These are phyloP conservation scores for Skeletonema menzelii DNA, from an alignment of 108 stramenopile species.

Conservation along the genomic window DNA sequence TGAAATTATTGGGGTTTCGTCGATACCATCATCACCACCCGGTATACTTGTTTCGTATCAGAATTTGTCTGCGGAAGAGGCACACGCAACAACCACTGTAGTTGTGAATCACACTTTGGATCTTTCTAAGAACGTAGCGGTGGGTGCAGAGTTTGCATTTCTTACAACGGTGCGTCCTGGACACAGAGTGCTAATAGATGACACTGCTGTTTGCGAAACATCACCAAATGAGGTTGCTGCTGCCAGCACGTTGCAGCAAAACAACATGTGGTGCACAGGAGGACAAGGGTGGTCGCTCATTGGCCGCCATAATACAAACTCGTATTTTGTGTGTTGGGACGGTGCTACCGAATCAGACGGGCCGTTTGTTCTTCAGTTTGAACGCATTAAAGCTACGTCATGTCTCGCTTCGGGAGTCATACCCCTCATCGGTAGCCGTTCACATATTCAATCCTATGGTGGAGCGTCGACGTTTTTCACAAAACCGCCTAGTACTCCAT, in stretches of 20 bases:
- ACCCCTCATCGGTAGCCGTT: constrained; percentile 22
- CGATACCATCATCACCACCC: constrained; percentile 40
- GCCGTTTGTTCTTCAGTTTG: constrained; percentile 48
- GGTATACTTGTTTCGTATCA: constrained; percentile 31
- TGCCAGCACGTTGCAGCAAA: neutral
- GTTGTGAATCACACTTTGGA: constrained; percentile 31
- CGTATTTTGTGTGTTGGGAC: constrained; percentile 81
- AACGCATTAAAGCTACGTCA: neutral
- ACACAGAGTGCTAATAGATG: constrained; percentile 16
- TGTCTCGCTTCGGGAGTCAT: constrained; percentile 21
- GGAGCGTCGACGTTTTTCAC: neutral
- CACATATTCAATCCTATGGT: neutral
- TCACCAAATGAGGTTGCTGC: neutral
- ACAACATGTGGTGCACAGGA: constrained; percentile 26
- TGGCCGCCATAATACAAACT: constrained; percentile 20
- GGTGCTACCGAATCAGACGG: constrained; percentile 61
- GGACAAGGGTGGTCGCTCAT: constrained; percentile 52
- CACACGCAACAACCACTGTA: neutral
- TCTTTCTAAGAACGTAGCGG: neutral
- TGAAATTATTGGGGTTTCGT: constrained; percentile 23
- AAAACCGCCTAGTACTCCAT: constrained; percentile 7
- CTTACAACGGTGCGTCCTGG: constrained; percentile 15
- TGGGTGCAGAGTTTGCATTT: neutral
- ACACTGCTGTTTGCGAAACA: neutral
- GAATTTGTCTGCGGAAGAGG: neutral